Percentiles rank a stretch among this genome's conserved stretches.
These are phyloP conservation scores for Chionographis japonica DNA, from an alignment of 106 monocot genomes.

Conservation along the genomic window DNA sequence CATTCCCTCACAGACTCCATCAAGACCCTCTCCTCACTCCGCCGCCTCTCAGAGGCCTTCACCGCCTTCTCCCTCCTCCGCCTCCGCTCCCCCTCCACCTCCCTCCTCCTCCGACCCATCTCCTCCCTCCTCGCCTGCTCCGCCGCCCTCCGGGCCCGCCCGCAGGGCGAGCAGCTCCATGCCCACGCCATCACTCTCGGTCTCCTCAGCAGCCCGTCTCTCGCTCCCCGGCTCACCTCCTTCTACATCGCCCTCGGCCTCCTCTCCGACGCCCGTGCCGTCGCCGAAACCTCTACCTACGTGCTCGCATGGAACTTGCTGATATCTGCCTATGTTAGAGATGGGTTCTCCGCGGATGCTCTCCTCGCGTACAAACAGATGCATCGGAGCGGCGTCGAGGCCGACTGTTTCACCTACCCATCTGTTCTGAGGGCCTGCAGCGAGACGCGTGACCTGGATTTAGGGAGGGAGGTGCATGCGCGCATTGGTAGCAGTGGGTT, in stretches of 20 bases:
- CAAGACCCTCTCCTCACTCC: slow-evolving; percentile 10
- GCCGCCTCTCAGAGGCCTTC: slow-evolving; percentile 43
- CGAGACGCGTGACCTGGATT: slow-evolving; percentile 29
- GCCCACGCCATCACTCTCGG: slow-evolving; percentile 48
- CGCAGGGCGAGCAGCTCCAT: slow-evolving; percentile 60
- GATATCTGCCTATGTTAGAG: slow-evolving; percentile 32
- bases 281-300: slow-evolving; percentile 16
- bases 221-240: slow-evolving; percentile 35
- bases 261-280: slow-evolving; percentile 27
- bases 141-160: slow-evolving; percentile 20
- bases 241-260: slow-evolving; percentile 43
- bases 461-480: slow-evolving; percentile 30
- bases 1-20: slow-evolving; percentile 14
- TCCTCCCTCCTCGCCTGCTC: slow-evolving; percentile 43
- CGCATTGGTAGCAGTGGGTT: neutral
- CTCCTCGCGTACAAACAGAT: slow-evolving; percentile 27
- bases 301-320: slow-evolving; percentile 50
- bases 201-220: slow-evolving; percentile 12
- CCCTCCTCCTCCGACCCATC: slow-evolving; percentile 35
- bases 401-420: slow-evolving; percentile 46
- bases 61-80: slow-evolving; percentile 43
- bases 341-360: slow-evolving; percentile 13
- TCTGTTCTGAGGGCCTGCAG: slow-evolving; percentile 58
- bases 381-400: slow-evolving; percentile 22
- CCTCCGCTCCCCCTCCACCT: slow-evolving; percentile 18